Conservation (phyloP, 176 grass and related monocot species). For the Oryza rufipogon region DNA sequence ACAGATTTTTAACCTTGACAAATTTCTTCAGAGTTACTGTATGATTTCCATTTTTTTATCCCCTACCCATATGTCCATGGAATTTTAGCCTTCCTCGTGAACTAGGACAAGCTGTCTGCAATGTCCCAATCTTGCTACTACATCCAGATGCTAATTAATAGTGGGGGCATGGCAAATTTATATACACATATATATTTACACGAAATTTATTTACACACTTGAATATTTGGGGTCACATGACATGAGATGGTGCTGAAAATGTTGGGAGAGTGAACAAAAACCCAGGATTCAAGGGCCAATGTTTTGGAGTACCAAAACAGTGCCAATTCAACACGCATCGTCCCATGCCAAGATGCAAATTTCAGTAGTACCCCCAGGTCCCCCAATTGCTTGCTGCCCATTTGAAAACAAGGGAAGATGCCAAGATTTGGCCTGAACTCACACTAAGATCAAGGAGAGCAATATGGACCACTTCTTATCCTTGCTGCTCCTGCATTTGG, state of each 20-base stretch:
- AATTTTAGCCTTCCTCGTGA: slow-evolving; percentile 14
- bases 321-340: slow-evolving; percentile 47
- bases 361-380: slow-evolving; percentile 23
- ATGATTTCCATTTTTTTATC: background rate
- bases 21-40: background rate
- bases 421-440: slow-evolving; percentile 55
- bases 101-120: slow-evolving; percentile 34
- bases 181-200: background rate
- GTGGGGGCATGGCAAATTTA: background rate
- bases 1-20: slow-evolving; percentile 4
- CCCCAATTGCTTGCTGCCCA: background rate
- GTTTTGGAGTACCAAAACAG: slow-evolving; percentile 40
- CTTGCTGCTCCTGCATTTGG: background rate
- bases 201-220: background rate
- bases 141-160: slow-evolving; percentile 21
- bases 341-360: slow-evolving; percentile 39
- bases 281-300: slow-evolving; percentile 49
- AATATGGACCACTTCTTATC: slow-evolving; percentile 37
- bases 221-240: background rate
- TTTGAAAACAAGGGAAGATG: slow-evolving; percentile 45
- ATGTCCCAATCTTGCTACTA: slow-evolving; percentile 20
- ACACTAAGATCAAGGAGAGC: slow-evolving; percentile 52
- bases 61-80: background rate
- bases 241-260: background rate
- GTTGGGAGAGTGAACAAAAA: slow-evolving; percentile 15